Percentiles rank a stretch among this genome's conserved stretches.
These are phyloP conservation scores for Bipolaris victoriae DNA, from an alignment of 2,329 filamentous ascomycete genomes.

Conservation along the genomic window DNA sequence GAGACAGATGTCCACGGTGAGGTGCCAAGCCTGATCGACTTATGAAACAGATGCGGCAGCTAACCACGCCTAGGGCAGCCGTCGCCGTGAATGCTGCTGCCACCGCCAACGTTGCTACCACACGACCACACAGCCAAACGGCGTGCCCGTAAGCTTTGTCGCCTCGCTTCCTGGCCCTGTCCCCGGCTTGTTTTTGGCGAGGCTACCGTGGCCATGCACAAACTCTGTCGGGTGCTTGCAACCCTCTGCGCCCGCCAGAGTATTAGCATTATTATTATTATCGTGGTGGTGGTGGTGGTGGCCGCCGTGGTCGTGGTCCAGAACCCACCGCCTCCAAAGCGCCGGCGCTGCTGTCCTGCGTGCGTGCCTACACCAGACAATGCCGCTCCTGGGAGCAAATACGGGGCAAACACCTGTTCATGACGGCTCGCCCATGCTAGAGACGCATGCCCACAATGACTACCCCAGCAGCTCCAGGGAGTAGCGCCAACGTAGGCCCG, in stretches of 20 bases:
- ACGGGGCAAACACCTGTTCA: slow-evolving; percentile 19
- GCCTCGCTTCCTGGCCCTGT: not conserved
- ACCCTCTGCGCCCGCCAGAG: not conserved
- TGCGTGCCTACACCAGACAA: slow-evolving; percentile 6
- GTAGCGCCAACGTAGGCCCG: slow-evolving; percentile 10
- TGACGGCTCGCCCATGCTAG: slow-evolving; percentile 8
- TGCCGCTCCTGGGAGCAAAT: not conserved
- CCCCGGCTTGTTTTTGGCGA: not conserved
- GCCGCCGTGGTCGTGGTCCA: not conserved
- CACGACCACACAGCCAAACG: not conserved
- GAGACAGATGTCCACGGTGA: slow-evolving; percentile 27
- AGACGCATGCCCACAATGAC: slow-evolving; percentile 12
- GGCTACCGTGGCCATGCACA: not conserved
- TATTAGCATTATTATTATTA: no score
- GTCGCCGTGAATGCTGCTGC: slow-evolving; percentile 16
- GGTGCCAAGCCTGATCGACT: slow-evolving; percentile 32
- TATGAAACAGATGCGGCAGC: slow-evolving; percentile 33
- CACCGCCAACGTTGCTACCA: slow-evolving; percentile 1
- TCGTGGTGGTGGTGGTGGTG: not conserved
- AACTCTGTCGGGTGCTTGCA: not conserved
- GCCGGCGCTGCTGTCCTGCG: not conserved
- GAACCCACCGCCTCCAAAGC: not conserved
- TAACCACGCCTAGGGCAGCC: slow-evolving; percentile 22
- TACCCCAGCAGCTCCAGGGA: slow-evolving; percentile 5
- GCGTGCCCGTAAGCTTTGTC: not conserved